A percentile compares a stretch with the other conserved stretches of the same genome.
These are phyloP conservation scores for Westerdykella aurantiaca DNA, from an alignment of 2,329 filamentous ascomycete species.

Conservation along the genomic window DNA sequence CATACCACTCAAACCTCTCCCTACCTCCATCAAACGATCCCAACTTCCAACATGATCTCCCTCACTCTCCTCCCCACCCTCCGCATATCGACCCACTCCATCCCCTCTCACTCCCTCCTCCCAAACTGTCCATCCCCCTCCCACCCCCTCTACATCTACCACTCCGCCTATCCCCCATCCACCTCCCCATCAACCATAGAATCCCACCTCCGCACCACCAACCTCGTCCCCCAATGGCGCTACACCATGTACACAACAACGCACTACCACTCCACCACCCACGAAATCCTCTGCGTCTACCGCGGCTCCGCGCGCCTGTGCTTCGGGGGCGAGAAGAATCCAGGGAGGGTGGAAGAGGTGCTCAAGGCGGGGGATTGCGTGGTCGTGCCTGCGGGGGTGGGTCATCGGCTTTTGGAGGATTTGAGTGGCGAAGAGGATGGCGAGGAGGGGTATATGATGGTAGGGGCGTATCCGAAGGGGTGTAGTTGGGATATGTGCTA, in stretches of 20 bases:
- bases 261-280: slow-evolving; percentile 63
- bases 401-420: slow-evolving; percentile 58
- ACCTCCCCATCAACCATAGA: slow-evolving; percentile 50
- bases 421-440: slow-evolving; percentile 38
- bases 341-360: slow-evolving; percentile 49
- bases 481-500: slow-evolving; percentile 68
- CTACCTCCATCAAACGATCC: background rate
- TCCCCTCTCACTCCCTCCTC: slow-evolving; percentile 51
- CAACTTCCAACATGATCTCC: slow-evolving; percentile 6
- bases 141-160: slow-evolving; percentile 62
- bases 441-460: slow-evolving; percentile 55
- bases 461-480: slow-evolving; percentile 58
- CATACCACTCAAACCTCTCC: too few species aligned
- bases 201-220: slow-evolving; percentile 48
- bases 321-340: slow-evolving; percentile 61
- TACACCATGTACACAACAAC: slow-evolving; percentile 62
- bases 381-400: slow-evolving; percentile 60
- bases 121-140: slow-evolving; percentile 62
- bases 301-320: slow-evolving; percentile 56
- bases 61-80: slow-evolving; percentile 48
- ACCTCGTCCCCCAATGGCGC: slow-evolving; percentile 58
- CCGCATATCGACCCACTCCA: slow-evolving; percentile 53
- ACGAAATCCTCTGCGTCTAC: slow-evolving; percentile 60
- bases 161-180: slow-evolving; percentile 48
- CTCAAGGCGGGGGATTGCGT: slow-evolving; percentile 58